Evolutionary conservation across 495 filamentous ascomycete species (phyloP), one percentile per base, ranked within the genome.

Genomic region (Hypoxylon trugodes): DNA sequence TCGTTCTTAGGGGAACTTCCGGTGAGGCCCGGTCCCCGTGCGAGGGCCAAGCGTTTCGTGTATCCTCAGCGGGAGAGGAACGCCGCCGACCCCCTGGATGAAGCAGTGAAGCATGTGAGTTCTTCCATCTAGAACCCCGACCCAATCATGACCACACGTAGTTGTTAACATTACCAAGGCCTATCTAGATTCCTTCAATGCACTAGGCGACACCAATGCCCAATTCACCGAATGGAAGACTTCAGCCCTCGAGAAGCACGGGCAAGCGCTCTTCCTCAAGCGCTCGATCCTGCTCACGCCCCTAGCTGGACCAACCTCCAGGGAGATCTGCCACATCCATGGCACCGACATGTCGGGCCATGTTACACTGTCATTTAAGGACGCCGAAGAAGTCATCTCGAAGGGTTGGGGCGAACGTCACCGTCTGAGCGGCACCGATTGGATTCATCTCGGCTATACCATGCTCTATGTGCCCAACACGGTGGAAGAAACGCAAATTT

Each of bases 391-490:
- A 59, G 80, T 96, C n/a, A 75, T 96, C 15, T 86, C 90, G 42
- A 84, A 84, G 33, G 89, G 91, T n/a, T 96, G 90, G 91, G 92
- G 89, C 19, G 85, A 96, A 73, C 79, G 91, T 22, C 91, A 96
- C 74, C 89, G 89, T 1, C 78, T 95, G 57, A 85, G 89, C 4
- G 84, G 86, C 45, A 84, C 72, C 28, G 53, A 69, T 13, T 71
- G 69, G 73, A 76, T 76, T 35, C 61, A 65, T 13, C 24, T 65
- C 3, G 61, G 61, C 2, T 65, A 21, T n/a, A 65, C 61, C 13
- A 41, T 65, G 54, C 55, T 65, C 62, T 66, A 66, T 25, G 62
- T 60, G 48, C 55, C 55, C 0, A 66, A 66, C 55, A 66, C 49
- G 15, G 24, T 61, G 12, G 62, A 60, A 32, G 62, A 66, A 37